Evolutionary conservation across 768 basidiomycete species (phyloP).

Genomic region (Heimioporus sp.): DNA sequence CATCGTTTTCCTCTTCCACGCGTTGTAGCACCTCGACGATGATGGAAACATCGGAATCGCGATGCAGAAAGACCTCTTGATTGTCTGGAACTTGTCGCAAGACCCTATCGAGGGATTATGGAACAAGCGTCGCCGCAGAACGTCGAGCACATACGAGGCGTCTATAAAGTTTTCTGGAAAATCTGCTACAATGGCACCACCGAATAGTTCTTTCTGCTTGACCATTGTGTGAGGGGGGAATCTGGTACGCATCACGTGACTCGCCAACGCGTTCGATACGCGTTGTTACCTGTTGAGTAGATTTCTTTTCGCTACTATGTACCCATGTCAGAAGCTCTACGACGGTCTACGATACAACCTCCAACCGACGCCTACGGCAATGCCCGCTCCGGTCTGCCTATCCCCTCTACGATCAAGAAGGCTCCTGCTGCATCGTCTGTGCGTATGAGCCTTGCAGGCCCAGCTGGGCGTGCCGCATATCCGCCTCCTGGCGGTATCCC

Average conservation of each 20-base stretch:
- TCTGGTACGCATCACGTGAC: conserved; percentile 19
- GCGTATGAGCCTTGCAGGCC: conserved; percentile 73
- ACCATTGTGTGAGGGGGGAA: conserved; percentile 7
- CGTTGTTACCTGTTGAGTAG: no score
- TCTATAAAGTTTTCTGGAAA: conserved; percentile 66
- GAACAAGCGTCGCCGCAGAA: neutral
- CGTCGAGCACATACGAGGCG: conserved; percentile 68
- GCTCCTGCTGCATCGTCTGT: conserved; percentile 43
- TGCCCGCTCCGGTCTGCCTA: conserved; percentile 63
- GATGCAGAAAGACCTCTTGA: conserved; percentile 89
- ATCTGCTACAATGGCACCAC: conserved; percentile 73
- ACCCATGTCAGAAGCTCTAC: conserved; percentile 45
- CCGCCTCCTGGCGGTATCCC: conserved; percentile 34
- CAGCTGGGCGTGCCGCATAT: conserved; percentile 61
- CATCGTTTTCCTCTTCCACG: conserved; percentile 54
- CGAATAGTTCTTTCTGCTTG: conserved; percentile 56
- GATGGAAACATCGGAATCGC: conserved; percentile 65
- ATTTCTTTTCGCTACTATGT: no score
- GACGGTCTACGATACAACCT: conserved; percentile 61
- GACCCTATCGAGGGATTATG: conserved; percentile 35
- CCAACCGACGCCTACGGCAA: conserved; percentile 47
- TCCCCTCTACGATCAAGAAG: conserved; percentile 77
- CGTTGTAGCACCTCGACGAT: conserved; percentile 82
- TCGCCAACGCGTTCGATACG: conserved; percentile 9
- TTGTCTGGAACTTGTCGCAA: conserved; percentile 89